Base-by-base conservation (phyloP, 352 stramenopile genomes). In the Globisporangium acanthophoron region DNA sequence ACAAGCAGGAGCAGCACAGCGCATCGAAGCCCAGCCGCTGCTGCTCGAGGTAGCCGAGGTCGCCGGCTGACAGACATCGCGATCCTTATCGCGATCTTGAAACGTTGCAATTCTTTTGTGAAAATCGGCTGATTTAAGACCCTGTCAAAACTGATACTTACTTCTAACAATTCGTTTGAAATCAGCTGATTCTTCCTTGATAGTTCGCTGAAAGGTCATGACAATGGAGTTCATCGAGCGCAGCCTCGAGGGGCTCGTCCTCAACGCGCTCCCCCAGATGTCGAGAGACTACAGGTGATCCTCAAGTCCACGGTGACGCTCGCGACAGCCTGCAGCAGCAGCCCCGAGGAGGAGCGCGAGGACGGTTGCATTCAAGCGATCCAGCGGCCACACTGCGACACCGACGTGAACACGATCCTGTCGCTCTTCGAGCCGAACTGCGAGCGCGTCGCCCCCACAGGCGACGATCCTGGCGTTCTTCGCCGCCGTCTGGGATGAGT, bases 141-240 rank as follows among this genome's bases (percentile, higher is more conserved):
- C 24, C 24, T 27, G 24, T 27, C 24, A 27, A 3, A 27, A 0
- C 24, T 27, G 24, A 27, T 27, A 27, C 24, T 27, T 27, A 1
- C 24, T 27, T 27, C 24, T 27, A 27, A 27, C 24, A 27, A 27
- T 27, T 1, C 24, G 24, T 27, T 27, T 27, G 1, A 27, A 27
- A 27, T 27, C 24, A 27, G 24, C 24, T 27, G 24, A 27, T 27
- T 27, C 24, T 27, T 27, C 24, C 24, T 27, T 27, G 1, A 27
- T 27, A 27, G 24, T 27, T 27, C 3, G 24, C 24, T 27, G 24
- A 27, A 27, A 27, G 24, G 21, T 24, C 21, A 62, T 74, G 20
- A 85, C 77, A 13, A 65, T 90, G 24, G 48, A 48, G 1, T 88
- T 76, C 50, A 86, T 90, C 47, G 71, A 88, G 55, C 71, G 76